Conservation (phyloP, 208 protist species). For the Balamuthia mandrillaris region DNA sequence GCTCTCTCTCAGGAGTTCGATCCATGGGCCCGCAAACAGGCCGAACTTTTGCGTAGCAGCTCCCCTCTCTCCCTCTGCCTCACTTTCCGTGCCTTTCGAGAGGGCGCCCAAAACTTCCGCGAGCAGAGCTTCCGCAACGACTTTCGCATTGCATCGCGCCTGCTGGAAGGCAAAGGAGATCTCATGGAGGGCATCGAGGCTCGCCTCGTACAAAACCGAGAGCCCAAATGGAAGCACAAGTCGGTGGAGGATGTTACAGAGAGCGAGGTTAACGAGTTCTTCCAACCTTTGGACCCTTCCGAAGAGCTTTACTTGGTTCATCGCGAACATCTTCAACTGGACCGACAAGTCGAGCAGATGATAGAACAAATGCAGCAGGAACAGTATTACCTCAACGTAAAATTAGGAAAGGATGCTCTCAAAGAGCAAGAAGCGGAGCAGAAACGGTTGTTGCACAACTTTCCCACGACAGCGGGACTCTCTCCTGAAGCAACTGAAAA, state of each 20-base stretch:
- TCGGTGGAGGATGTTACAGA: background rate
- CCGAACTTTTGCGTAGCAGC: background rate
- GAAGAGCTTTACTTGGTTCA: too few species aligned
- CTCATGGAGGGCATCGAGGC: background rate
- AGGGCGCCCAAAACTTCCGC: background rate
- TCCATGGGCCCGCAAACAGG: constrained; percentile 26
- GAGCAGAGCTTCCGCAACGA: background rate
- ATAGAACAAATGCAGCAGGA: too few species aligned
- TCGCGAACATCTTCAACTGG: too few species aligned
- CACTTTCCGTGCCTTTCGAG: background rate
- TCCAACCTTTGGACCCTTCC: background rate
- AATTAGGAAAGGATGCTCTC: too few species aligned
- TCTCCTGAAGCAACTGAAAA: too few species aligned
- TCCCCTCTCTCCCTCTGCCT: background rate
- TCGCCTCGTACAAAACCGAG: background rate
- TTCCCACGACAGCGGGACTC: too few species aligned
- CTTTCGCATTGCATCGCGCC: constrained; percentile 8
- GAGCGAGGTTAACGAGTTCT: constrained; percentile 1
- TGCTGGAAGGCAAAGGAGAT: background rate
- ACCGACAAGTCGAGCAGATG: too few species aligned
- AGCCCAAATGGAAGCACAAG: background rate
- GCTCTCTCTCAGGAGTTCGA: background rate
- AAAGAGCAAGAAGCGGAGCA: too few species aligned
- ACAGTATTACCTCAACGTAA: too few species aligned
- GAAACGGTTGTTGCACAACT: too few species aligned